These are phyloP conservation scores for Fraxinus velutina DNA, from an alignment of 305 asterid genomes.

Conservation along the genomic window DNA sequence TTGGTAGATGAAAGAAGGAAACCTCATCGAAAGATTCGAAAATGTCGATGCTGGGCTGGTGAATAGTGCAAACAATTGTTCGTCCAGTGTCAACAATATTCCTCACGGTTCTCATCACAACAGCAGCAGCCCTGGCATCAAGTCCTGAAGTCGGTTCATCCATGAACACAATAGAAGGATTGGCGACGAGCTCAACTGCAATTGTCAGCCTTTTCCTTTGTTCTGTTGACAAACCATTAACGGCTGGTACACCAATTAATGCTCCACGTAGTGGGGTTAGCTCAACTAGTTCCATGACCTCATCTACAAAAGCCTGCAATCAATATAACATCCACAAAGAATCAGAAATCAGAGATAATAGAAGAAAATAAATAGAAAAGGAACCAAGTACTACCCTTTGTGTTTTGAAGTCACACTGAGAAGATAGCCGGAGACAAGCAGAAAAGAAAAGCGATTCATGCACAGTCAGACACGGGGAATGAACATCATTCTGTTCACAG, in stretches of 20 bases:
- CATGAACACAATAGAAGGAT: slow-evolving; percentile 83
- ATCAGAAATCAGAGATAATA: not conserved
- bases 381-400: slow-evolving; percentile 42
- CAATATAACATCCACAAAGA: slow-evolving; percentile 7
- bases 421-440: slow-evolving; percentile 69
- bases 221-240: slow-evolving; percentile 68
- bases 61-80: slow-evolving; percentile 80
- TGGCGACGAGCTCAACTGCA: slow-evolving; percentile 75
- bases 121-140: slow-evolving; percentile 80
- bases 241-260: slow-evolving; percentile 72
- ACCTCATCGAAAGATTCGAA: slow-evolving; percentile 85
- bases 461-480: slow-evolving; percentile 75
- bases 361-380: slow-evolving; percentile 2
- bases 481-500: slow-evolving; percentile 73
- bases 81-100: slow-evolving; percentile 77
- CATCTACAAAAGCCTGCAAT: slow-evolving; percentile 63
- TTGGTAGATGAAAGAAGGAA: not conserved
- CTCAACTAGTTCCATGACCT: slow-evolving; percentile 75
- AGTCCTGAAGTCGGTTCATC: slow-evolving; percentile 84
- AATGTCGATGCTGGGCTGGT: slow-evolving; percentile 76
- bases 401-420: slow-evolving; percentile 53
- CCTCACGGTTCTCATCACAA: slow-evolving; percentile 85
- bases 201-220: slow-evolving; percentile 79
- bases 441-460: slow-evolving; percentile 70
- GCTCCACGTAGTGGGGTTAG: slow-evolving; percentile 51